Percentiles rank a stretch among this genome's conserved stretches.
phyloP scores from a whole-genome alignment of 1,284 basidiomycete species.

The Sutorius eximius region DNA sequence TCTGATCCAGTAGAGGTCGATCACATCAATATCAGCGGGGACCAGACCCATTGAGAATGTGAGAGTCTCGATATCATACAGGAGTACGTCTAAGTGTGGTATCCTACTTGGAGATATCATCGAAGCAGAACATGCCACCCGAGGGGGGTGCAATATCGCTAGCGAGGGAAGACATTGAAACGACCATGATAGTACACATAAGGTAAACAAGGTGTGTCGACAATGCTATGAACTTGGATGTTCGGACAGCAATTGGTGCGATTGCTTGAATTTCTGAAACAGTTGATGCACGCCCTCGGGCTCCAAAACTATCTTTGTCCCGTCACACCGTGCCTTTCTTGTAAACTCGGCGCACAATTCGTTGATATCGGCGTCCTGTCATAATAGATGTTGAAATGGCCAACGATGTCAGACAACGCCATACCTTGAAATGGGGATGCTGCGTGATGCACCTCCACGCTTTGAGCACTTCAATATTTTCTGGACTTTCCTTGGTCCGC shows the following conservation, averaged over 20 bases:
- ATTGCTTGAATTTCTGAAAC: constrained; percentile 51
- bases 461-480: constrained; percentile 71
- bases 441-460: constrained; percentile 75
- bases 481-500: constrained; percentile 63
- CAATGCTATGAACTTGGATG: constrained; percentile 17
- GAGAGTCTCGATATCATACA: no score
- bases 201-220: constrained; percentile 6
- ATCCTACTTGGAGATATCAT: no score
- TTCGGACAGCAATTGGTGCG: constrained; percentile 10
- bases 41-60: no score
- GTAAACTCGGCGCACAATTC: constrained; percentile 75
- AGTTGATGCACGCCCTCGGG: constrained; percentile 65
- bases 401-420: neutral
- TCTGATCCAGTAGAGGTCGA: no score
- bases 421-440: constrained; percentile 69
- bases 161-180: neutral
- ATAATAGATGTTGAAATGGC: neutral
- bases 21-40: no score
- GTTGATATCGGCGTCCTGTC: constrained; percentile 72
- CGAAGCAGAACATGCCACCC: no score
- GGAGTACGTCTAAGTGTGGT: no score
- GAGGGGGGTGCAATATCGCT: constrained; percentile 13
- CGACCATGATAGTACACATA: constrained; percentile 9
- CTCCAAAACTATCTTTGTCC: constrained; percentile 75
- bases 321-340: constrained; percentile 76